Conservation (phyloP, 495 filamentous ascomycete genomes). For the Bryoglossum gracile region DNA sequence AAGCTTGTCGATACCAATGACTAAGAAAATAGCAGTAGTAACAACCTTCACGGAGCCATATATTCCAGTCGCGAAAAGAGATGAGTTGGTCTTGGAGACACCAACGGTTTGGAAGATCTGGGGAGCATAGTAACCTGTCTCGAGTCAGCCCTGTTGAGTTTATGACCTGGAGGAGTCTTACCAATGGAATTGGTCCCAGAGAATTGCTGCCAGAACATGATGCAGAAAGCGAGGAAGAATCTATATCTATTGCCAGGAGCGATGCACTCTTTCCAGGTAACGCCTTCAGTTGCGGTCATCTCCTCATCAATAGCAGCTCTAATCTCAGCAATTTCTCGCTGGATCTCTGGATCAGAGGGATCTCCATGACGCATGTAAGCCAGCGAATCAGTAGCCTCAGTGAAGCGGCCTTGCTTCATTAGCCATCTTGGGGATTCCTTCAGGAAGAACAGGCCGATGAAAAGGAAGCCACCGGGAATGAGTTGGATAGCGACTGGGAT, state of each 20-base stretch:
- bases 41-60: constrained; percentile 44
- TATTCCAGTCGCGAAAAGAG: constrained; percentile 46
- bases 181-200: constrained; percentile 44
- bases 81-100: constrained; percentile 35
- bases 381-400: constrained; percentile 7
- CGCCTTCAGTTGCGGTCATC: constrained; percentile 13
- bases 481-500: constrained; percentile 30
- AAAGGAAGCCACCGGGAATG: constrained; percentile 13
- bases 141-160: not conserved
- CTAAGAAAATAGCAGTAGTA: constrained; percentile 15
- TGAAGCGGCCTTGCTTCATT: constrained; percentile 10
- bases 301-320: constrained; percentile 23
- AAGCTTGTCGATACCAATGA: constrained; percentile 19
- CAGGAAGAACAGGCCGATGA: constrained; percentile 17
- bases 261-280: constrained; percentile 19
- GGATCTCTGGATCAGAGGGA: not conserved
- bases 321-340: constrained; percentile 22
- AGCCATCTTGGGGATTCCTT: constrained; percentile 23
- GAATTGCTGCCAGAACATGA: constrained; percentile 50
- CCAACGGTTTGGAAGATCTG: constrained; percentile 45
- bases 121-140: constrained; percentile 33
- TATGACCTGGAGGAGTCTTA: not conserved
- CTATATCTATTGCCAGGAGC: constrained; percentile 28
- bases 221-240: constrained; percentile 35
- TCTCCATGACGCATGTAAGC: constrained; percentile 9